Conservation (phyloP, 2,329 filamentous ascomycete genomes). For the Pseudophaeomoniella oleicola region DNA sequence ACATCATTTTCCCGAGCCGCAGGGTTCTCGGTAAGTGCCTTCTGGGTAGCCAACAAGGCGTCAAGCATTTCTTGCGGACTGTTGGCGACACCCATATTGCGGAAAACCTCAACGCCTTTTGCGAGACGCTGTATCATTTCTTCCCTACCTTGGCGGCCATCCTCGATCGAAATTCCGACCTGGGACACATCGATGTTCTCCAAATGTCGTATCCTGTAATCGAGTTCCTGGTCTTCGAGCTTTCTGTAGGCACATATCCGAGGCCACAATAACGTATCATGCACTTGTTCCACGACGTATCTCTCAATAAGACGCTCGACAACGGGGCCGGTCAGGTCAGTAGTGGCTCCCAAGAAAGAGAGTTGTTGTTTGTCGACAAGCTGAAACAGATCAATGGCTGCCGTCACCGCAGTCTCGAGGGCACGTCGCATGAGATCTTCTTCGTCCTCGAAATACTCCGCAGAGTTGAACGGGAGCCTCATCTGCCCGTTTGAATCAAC, state of each 20-base stretch:
- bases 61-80: conserved; percentile 85
- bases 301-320: conserved; percentile 91
- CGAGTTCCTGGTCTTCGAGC: conserved; percentile 72
- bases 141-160: conserved; percentile 62
- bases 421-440: conserved; percentile 81
- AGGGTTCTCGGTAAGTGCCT: conserved; percentile 55
- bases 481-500: conserved; percentile 7
- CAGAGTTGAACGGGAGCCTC: conserved; percentile 38
- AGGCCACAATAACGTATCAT: conserved; percentile 71
- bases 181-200: conserved; percentile 87
- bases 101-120: conserved; percentile 74
- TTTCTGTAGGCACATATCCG: conserved; percentile 63
- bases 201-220: conserved; percentile 85
- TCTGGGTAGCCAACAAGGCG: conserved; percentile 64
- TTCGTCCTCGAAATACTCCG: conserved; percentile 71
- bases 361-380: conserved; percentile 91
- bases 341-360: conserved; percentile 79
- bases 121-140: conserved; percentile 64
- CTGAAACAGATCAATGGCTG: conserved; percentile 91
- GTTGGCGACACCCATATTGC: conserved; percentile 61
- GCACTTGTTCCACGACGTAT: conserved; percentile 85
- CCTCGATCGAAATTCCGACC: conserved; percentile 74
- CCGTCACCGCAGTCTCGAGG: conserved; percentile 80
- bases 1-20: conserved; percentile 15
- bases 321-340: conserved; percentile 78